Percentiles rank a stretch among this genome's conserved stretches.
Conservation (phyloP, 1,284 basidiomycete species). For the Porogramme epimiltina region DNA sequence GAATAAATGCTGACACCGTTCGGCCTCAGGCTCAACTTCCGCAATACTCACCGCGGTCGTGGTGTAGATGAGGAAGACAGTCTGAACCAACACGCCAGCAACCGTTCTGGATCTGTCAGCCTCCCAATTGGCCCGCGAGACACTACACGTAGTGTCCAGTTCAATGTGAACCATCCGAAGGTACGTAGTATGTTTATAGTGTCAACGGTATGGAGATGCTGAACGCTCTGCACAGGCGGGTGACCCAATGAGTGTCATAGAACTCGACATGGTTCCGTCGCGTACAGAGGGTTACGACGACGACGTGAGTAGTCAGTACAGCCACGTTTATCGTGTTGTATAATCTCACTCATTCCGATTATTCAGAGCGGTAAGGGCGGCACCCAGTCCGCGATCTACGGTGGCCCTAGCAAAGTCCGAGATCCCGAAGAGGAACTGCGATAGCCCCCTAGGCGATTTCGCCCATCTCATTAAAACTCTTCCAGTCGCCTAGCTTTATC, state of each 20-base stretch:
- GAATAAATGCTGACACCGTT: background rate
- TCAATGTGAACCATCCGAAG: conserved; percentile 23
- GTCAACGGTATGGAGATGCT: too few species aligned
- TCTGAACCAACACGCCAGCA: conserved; percentile 24
- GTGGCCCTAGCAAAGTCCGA: background rate
- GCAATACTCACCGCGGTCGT: conserved; percentile 30
- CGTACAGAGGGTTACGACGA: conserved; percentile 2
- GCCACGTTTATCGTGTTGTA: background rate
- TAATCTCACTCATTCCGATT: too few species aligned
- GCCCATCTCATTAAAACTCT: background rate
- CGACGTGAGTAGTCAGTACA: conserved; percentile 4
- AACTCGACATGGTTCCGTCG: conserved; percentile 18
- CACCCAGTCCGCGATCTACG: background rate
- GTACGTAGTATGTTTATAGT: conserved; percentile 3
- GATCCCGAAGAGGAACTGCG: background rate
- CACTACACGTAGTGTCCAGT: conserved; percentile 24
- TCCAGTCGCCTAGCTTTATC: too few species aligned
- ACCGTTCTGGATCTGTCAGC: conserved; percentile 14
- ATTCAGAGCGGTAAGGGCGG: background rate
- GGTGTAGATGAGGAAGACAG: conserved; percentile 41
- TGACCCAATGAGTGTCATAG: conserved; percentile 17
- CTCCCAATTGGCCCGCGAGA: conserved; percentile 4
- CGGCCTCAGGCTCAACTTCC: conserved; percentile 35
- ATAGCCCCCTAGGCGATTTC: background rate
- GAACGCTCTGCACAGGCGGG: background rate